Conservation (phyloP, 2,329 filamentous ascomycete genomes). For the Aspergillus quadrilineatus region DNA sequence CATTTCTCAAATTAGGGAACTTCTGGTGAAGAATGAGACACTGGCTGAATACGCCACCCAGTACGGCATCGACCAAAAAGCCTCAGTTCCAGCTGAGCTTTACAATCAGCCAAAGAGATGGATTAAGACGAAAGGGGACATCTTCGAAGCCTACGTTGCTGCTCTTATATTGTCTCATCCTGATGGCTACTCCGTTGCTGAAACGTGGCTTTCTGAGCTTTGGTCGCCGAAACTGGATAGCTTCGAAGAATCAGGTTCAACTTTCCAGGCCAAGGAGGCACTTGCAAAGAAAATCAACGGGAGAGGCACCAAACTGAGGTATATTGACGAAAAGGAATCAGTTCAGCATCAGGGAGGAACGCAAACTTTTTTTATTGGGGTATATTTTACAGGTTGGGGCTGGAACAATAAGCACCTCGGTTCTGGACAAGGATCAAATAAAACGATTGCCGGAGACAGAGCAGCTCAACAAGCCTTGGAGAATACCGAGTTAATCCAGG, state of each 20-base stretch:
- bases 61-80: constrained; percentile 69
- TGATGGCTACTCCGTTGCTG: constrained; percentile 60
- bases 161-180: constrained; percentile 71
- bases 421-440: constrained; percentile 46
- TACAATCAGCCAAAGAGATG: constrained; percentile 52
- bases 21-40: constrained; percentile 76
- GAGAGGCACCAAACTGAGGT: constrained; percentile 60
- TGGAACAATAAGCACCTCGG: constrained; percentile 46
- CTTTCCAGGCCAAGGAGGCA: constrained; percentile 53
- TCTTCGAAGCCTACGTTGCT: constrained; percentile 89
- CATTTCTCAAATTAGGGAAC: constrained; percentile 73
- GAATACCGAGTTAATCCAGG: constrained; percentile 39
- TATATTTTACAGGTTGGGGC: constrained; percentile 51
- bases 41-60: constrained; percentile 66
- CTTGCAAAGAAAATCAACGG: constrained; percentile 55
- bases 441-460: constrained; percentile 45
- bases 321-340: constrained; percentile 48
- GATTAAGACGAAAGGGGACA: constrained; percentile 75
- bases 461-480: constrained; percentile 44
- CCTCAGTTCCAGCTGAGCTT: constrained; percentile 56
- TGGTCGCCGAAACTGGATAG: constrained; percentile 66
- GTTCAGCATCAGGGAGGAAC: constrained; percentile 36
- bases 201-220: constrained; percentile 70
- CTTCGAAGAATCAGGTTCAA: constrained; percentile 25
- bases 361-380: constrained; percentile 46